Evolutionary conservation across 768 basidiomycete species (phyloP).

Genomic region (Leccinum subtestaceum): DNA sequence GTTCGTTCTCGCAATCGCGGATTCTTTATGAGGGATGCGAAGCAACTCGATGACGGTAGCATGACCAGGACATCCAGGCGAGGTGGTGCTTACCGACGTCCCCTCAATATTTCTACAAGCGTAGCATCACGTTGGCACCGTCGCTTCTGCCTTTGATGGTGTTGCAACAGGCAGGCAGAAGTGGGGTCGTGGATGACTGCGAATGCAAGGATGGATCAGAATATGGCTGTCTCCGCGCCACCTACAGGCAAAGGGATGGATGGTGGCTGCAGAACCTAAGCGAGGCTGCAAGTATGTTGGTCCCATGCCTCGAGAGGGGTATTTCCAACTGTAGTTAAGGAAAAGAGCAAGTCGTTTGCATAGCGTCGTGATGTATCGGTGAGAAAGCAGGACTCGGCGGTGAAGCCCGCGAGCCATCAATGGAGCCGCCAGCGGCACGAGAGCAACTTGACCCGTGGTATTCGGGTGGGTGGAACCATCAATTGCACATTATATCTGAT

Average conservation of each 20-base stretch:
- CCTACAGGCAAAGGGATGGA: slow-evolving; percentile 29
- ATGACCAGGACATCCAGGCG: slow-evolving; percentile 8
- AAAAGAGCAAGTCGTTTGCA: slow-evolving; percentile 7
- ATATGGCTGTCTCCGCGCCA: slow-evolving; percentile 20
- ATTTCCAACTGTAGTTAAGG: slow-evolving; percentile 15
- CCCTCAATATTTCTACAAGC: slow-evolving; percentile 23
- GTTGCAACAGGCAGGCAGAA: slow-evolving; percentile 25
- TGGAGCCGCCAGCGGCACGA: slow-evolving; percentile 2
- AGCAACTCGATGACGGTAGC: slow-evolving; percentile 10
- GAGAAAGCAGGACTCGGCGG: slow-evolving; percentile 6
- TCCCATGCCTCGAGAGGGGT: slow-evolving; percentile 18
- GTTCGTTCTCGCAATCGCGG: slow-evolving; percentile 19
- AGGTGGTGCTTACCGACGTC: slow-evolving; percentile 22
- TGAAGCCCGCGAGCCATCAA: slow-evolving; percentile 1
- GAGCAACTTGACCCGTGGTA: slow-evolving; percentile 5
- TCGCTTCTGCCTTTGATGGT: slow-evolving; percentile 23
- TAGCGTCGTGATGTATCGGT: slow-evolving; percentile 6
- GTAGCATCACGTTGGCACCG: slow-evolving; percentile 29
- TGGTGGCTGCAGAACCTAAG: slow-evolving; percentile 25
- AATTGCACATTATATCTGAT: slow-evolving; percentile 1
- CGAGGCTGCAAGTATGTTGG: slow-evolving; percentile 23
- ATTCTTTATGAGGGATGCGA: slow-evolving; percentile 21
- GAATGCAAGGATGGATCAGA: slow-evolving; percentile 22
- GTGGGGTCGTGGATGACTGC: slow-evolving; percentile 23
- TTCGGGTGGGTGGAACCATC: slow-evolving; percentile 1